Conservation (phyloP, 2,329 filamentous ascomycete species). For the Alternaria ethzedia region DNA sequence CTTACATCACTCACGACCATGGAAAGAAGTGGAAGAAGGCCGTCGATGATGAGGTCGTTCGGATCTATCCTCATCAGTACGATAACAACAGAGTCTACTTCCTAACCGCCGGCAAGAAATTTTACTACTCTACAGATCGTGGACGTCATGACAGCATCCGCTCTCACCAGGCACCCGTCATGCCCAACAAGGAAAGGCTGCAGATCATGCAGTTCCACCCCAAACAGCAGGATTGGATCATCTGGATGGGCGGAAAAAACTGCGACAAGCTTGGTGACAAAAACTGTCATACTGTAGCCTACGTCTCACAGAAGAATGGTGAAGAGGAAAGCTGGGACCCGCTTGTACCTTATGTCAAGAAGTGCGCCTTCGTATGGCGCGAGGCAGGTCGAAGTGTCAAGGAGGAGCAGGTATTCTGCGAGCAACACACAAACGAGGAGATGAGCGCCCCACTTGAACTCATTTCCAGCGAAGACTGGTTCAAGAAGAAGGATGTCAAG, state of each 20-base stretch:
- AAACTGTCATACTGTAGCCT: slow-evolving; percentile 75
- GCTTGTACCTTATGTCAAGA: slow-evolving; percentile 74
- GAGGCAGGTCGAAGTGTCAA: slow-evolving; percentile 62
- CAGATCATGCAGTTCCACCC: slow-evolving; percentile 81
- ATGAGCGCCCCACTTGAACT: slow-evolving; percentile 70
- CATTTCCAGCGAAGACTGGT: slow-evolving; percentile 79
- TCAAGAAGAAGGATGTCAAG: slow-evolving; percentile 68
- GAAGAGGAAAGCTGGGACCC: slow-evolving; percentile 70
- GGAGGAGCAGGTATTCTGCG: slow-evolving; percentile 69
- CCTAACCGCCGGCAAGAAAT: slow-evolving; percentile 70
- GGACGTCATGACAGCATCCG: slow-evolving; percentile 69
- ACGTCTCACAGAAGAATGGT: slow-evolving; percentile 79
- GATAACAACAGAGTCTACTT: slow-evolving; percentile 89
- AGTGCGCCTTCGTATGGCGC: slow-evolving; percentile 85
- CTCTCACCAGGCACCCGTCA: slow-evolving; percentile 72
- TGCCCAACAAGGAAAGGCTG: slow-evolving; percentile 57
- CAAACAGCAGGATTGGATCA: slow-evolving; percentile 79
- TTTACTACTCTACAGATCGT: slow-evolving; percentile 83
- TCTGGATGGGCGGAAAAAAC: slow-evolving; percentile 79
- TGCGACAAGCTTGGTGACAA: slow-evolving; percentile 63
- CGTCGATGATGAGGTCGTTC: slow-evolving; percentile 70
- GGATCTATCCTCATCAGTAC: slow-evolving; percentile 78
- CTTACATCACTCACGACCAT: slow-evolving; percentile 82
- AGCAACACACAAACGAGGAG: slow-evolving; percentile 68
- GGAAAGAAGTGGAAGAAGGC: slow-evolving; percentile 86